Evolutionary conservation across 2,329 filamentous ascomycete species (phyloP), one percentile per base, ranked within the genome.

Genomic region (Coniochaeta prunicola): DNA sequence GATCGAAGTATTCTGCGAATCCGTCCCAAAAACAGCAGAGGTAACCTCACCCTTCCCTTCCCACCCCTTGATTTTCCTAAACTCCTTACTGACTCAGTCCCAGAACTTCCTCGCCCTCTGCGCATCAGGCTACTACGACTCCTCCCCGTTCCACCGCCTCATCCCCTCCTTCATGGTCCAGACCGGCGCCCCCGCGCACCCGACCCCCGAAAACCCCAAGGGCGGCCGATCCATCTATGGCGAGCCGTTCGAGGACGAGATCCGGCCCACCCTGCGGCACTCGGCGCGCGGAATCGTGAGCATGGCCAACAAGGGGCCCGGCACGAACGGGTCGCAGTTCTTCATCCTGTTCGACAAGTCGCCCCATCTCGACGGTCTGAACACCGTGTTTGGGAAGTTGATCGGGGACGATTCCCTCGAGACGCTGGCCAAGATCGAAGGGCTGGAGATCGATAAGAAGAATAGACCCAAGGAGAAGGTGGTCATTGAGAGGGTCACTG

Each of bases 1-100:
- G 77, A 84, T 97, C 67, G 94, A 97, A 74, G 80, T 99, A 65
- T 97, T 97, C 77, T 97, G 93, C 78, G 91, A 97, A 73, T 88
- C 90, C 66, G 91, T 96, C 33, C 94, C 94, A 62, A 92, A 93
- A 73, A 96, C 94, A 0, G 89, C 92, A 63, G 90, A 96, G 77
- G 88, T 88, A 76, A 48, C 50, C 30, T 6, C 50, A 13, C 45
- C 21, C 15, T 40, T 36, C 13, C 34, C 58, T 28, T 56, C 38
- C 24, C 15, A 12, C 7, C 21, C 12, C 57, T 33, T 28, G 55
- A 36, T 53, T 62, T 53, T n/a, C 12, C 31, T 6, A 33, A 6
- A 33, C 31, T 33, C 31, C 31, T 12, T 33, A 33, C 31, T 33
- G 31, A 31, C 56, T 24, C 12, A 28, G 4, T 15, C 55, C n/a